These are phyloP conservation scores for Vitis rupestris DNA, from an alignment of 164 flowering plant species.

Conservation along the genomic window DNA sequence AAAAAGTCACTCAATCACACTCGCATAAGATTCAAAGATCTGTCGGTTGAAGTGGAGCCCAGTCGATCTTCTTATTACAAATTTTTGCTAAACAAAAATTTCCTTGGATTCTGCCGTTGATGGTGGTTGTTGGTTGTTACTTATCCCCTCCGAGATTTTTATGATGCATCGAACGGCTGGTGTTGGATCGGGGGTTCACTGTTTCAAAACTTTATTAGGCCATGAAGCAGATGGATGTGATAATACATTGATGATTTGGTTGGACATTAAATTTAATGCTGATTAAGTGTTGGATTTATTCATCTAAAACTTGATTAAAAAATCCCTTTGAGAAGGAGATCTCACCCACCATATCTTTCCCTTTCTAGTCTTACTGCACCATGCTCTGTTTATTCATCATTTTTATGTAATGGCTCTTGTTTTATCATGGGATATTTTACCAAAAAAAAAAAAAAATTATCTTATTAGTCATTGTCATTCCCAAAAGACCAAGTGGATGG, in stretches of 20 bases:
- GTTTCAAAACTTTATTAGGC: not conserved
- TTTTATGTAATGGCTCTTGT: too few species aligned
- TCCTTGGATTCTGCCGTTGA: constrained; percentile 28
- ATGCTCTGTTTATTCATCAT: not conserved
- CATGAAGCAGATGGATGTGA: not conserved
- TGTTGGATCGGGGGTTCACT: not conserved
- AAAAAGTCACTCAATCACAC: not conserved
- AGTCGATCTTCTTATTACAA: not conserved
- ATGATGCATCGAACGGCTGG: not conserved
- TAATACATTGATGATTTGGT: not conserved
- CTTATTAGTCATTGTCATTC: too few species aligned
- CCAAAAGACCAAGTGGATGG: too few species aligned
- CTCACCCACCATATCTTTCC: constrained; percentile 14
- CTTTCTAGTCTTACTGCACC: not conserved
- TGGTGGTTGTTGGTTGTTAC: constrained; percentile 35
- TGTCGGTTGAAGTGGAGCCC: constrained; percentile 18
- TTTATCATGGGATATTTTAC: too few species aligned
- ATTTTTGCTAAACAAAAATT: not conserved
- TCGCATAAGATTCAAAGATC: not conserved
- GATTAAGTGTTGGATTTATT: constrained; percentile 10
- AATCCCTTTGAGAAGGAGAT: constrained; percentile 19
- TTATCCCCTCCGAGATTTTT: too few species aligned
- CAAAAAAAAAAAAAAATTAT: too few species aligned
- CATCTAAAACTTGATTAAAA: constrained; percentile 1
- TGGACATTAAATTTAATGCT: not conserved